Evolutionary conservation across 2,329 filamentous ascomycete species (phyloP).

Genomic region (Calonectria hongkongensis): DNA sequence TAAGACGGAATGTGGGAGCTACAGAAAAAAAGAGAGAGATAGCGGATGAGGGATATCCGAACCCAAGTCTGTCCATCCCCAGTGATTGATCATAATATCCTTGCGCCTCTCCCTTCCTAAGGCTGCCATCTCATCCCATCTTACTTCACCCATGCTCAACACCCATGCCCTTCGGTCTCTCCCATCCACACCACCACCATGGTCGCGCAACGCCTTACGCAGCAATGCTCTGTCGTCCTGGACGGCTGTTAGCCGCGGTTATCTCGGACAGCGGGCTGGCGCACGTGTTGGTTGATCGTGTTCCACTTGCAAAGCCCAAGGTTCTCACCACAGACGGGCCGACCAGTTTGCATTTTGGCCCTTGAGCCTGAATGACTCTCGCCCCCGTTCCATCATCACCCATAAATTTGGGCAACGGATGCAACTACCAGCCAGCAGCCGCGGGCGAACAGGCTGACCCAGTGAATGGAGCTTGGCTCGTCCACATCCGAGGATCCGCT

Average conservation of each 20-base stretch:
- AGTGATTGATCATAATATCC: conserved; percentile 37
- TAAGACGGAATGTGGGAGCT: conserved; percentile 28
- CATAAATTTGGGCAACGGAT: neutral
- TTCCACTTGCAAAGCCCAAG: conserved; percentile 25
- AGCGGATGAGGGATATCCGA: conserved; percentile 24
- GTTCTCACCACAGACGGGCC: conserved; percentile 37
- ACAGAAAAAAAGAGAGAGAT: neutral
- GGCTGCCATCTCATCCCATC: conserved; percentile 36
- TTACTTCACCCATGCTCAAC: conserved; percentile 34
- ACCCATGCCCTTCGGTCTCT: conserved; percentile 35
- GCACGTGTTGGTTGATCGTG: conserved; percentile 36
- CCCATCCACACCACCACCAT: conserved; percentile 33
- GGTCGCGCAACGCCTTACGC: conserved; percentile 29
- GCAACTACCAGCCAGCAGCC: conserved; percentile 12
- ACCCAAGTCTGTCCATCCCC: conserved; percentile 5
- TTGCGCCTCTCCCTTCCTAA: conserved; percentile 35
- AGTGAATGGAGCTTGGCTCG: conserved; percentile 18
- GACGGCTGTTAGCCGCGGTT: conserved; percentile 33
- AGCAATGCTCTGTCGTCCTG: conserved; percentile 14
- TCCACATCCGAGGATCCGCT: conserved; percentile 36
- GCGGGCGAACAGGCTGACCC: conserved; percentile 18
- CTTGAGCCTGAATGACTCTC: conserved; percentile 5
- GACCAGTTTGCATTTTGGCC: conserved; percentile 21
- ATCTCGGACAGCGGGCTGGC: conserved; percentile 18
- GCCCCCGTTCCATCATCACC: neutral